Percentiles rank a stretch among this genome's conserved stretches.
These are phyloP conservation scores for Silene uniflora DNA, from an alignment of 148 eudicot genomes.

Conservation along the genomic window DNA sequence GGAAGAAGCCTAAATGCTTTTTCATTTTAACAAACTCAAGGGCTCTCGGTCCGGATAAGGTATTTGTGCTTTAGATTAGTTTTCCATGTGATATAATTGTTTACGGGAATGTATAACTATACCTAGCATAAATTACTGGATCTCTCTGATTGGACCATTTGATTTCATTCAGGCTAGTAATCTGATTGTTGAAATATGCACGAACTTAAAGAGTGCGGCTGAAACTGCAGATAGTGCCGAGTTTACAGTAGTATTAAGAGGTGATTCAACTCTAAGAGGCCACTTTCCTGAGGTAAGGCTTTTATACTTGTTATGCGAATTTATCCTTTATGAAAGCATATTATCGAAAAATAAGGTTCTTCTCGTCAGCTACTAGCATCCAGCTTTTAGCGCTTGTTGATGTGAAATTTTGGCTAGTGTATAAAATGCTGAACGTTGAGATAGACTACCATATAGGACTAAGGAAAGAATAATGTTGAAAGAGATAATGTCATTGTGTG, in stretches of 20 bases:
- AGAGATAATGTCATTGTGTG: too few species aligned
- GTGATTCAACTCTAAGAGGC: slow-evolving; percentile 95
- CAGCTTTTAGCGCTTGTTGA: too few species aligned
- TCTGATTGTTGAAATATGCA: slow-evolving; percentile 72
- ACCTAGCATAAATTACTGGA: not conserved
- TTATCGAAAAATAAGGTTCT: not conserved
- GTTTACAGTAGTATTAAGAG: slow-evolving; percentile 87
- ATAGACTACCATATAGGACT: too few species aligned
- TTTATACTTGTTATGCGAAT: not conserved
- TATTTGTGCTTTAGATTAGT: slow-evolving; percentile 19
- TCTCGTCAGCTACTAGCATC: not conserved
- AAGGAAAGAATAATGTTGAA: too few species aligned
- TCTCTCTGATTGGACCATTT: slow-evolving; percentile 16
- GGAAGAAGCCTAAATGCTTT: slow-evolving; percentile 73
- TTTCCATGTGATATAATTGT: not conserved
- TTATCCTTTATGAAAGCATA: not conserved
- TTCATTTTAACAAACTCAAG: slow-evolving; percentile 96
- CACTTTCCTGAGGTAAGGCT: slow-evolving; percentile 91
- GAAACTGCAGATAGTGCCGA: slow-evolving; percentile 51
- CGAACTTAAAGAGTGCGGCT: slow-evolving; percentile 63
- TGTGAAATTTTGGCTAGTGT: too few species aligned
- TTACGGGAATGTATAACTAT: not conserved
- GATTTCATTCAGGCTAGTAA: slow-evolving; percentile 64
- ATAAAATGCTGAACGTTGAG: too few species aligned
- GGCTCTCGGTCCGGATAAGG: slow-evolving; percentile 80